Percentiles rank a stretch among this genome's conserved stretches.
Evolutionary conservation across 1,139 yeast genomes (phyloP).

Genomic region (Blastobotrys illinoisensis): DNA sequence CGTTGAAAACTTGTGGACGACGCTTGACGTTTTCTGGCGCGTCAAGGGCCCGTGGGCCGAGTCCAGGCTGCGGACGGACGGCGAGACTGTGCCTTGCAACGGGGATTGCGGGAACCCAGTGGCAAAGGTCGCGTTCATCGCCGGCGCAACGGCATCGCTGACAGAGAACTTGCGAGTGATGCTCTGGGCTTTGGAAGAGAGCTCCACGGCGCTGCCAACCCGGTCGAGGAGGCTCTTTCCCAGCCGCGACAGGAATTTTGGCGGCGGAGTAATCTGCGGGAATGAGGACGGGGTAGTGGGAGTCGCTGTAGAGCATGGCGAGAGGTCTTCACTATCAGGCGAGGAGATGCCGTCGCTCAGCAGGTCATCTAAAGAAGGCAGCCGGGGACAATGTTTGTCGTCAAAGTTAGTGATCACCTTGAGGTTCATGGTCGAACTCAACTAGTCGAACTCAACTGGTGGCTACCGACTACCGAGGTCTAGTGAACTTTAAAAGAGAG

Average conservation of each 20-base stretch:
- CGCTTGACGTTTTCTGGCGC: conserved; percentile 1
- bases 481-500: too few species aligned
- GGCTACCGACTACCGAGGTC: too few species aligned
- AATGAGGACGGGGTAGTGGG: background rate
- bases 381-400: background rate
- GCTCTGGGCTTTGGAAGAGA: background rate
- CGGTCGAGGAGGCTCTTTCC: conserved; percentile 11
- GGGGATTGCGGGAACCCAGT: too few species aligned
- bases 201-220: conserved; percentile 12
- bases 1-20: background rate
- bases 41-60: conserved; percentile 5
- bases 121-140: too few species aligned
- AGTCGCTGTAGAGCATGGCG: background rate
- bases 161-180: background rate
- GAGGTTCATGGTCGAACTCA: background rate
- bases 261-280: background rate
- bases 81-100: background rate
- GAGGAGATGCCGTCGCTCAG: background rate
- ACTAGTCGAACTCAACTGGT: background rate
- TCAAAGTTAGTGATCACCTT: background rate
- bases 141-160: background rate
- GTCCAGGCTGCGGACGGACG: background rate
- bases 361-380: background rate
- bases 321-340: background rate
- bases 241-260: background rate